Percentiles rank a stretch among this genome's conserved stretches.
These are phyloP conservation scores for Thelephora aurantiotincta DNA, from an alignment of 768 basidiomycete species.

Conservation along the genomic window DNA sequence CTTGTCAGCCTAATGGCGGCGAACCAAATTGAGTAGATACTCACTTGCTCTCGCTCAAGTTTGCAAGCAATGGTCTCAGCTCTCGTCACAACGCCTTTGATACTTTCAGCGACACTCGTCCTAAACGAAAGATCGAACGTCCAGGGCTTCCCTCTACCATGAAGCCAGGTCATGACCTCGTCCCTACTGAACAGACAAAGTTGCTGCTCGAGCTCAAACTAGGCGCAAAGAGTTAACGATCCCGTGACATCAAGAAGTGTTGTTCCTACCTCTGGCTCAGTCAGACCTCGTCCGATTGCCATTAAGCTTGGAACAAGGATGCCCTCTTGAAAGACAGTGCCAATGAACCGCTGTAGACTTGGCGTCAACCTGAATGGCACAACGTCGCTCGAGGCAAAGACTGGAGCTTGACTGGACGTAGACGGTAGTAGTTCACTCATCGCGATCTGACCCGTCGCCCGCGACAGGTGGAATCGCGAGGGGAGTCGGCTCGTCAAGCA, in stretches of 20 bases:
- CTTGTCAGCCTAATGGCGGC: background rate
- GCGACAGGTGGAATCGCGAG: constrained; percentile 74
- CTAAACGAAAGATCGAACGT: constrained; percentile 46
- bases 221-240: constrained; percentile 4
- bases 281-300: constrained; percentile 82
- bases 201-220: constrained; percentile 90
- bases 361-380: constrained; percentile 97
- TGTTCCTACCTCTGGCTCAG: constrained; percentile 70
- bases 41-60: constrained; percentile 69
- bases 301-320: constrained; percentile 76
- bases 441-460: constrained; percentile 78
- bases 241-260: constrained; percentile 1
- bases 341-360: constrained; percentile 89
- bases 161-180: constrained; percentile 73
- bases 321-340: constrained; percentile 81
- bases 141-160: constrained; percentile 39
- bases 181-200: constrained; percentile 87
- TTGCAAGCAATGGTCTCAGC: constrained; percentile 82
- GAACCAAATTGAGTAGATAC: constrained; percentile 6
- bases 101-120: constrained; percentile 36
- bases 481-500: constrained; percentile 76
- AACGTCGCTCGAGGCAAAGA: constrained; percentile 69
- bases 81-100: constrained; percentile 62
- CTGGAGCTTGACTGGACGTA: constrained; percentile 33
- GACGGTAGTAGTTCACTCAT: constrained; percentile 91